A percentile compares a stretch with the other conserved stretches of the same genome.
Conservation (phyloP, 2,329 filamentous ascomycete species). For the Pseudocercospora vitis region DNA sequence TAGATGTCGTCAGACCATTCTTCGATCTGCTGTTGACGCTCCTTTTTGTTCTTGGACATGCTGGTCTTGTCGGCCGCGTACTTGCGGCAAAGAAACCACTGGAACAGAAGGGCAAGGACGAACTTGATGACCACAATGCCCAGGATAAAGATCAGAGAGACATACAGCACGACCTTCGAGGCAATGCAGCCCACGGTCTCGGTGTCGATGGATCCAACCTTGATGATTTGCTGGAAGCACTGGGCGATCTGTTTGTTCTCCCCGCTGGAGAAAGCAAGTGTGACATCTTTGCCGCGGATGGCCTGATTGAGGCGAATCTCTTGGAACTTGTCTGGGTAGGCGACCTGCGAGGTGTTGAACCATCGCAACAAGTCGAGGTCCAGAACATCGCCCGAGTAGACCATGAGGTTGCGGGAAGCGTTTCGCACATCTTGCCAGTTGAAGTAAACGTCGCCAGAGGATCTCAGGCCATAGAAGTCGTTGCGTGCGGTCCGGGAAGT, state of each 20-base stretch:
- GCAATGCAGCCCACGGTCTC: constrained; percentile 97
- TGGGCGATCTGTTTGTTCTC: constrained; percentile 78
- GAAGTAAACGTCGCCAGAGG: constrained; percentile 86
- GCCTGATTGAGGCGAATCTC: constrained; percentile 70
- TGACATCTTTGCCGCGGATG: constrained; percentile 83
- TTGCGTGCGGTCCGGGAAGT: constrained; percentile 68
- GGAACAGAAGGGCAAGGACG: constrained; percentile 82
- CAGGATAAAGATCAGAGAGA: constrained; percentile 87
- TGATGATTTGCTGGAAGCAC: constrained; percentile 91
- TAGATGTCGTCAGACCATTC: constrained; percentile 99
- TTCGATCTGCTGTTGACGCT: constrained; percentile 89
- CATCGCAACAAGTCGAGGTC: constrained; percentile 85
- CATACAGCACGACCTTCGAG: constrained; percentile 93
- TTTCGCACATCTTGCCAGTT: constrained; percentile 95
- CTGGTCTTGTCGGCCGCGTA: constrained; percentile 86
- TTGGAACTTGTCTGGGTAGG: constrained; percentile 73
- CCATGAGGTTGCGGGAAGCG: constrained; percentile 80
- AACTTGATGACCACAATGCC: constrained; percentile 86
- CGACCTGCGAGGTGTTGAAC: constrained; percentile 82
- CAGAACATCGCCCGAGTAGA: constrained; percentile 91
- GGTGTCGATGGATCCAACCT: constrained; percentile 92
- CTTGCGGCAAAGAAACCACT: constrained; percentile 89
- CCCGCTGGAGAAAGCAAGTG: constrained; percentile 77
- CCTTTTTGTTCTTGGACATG: constrained; percentile 75
- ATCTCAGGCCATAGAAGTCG: constrained; percentile 70